Percentiles rank a stretch among this genome's conserved stretches.
Evolutionary conservation across 129 eudicot genomes (phyloP).

Genomic region (Saposhnikovia divaricata): DNA sequence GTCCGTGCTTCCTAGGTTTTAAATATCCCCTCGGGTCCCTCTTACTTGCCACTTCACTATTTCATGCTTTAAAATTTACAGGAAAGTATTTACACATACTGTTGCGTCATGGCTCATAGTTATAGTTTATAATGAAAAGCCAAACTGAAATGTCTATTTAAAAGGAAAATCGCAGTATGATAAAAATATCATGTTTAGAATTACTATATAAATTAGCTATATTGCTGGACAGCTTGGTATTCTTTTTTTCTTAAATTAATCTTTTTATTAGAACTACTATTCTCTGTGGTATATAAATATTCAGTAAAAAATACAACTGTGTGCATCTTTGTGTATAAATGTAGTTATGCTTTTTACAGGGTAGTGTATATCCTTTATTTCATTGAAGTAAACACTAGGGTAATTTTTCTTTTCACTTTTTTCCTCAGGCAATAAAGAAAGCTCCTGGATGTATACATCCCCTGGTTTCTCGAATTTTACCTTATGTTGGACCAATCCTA

Average conservation of each 20-base stretch:
- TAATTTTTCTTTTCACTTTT: neutral
- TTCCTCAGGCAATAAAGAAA: constrained; percentile 66
- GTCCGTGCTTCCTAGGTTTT: too few species aligned
- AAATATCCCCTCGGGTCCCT: neutral
- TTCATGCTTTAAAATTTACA: neutral
- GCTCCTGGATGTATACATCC: constrained; percentile 93
- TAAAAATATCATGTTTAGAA: neutral
- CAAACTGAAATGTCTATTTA: neutral
- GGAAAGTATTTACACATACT: neutral
- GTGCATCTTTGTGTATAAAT: neutral
- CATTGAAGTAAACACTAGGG: neutral
- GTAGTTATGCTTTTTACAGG: neutral
- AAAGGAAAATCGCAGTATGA: neutral
- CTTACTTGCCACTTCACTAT: neutral
- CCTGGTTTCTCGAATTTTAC: constrained; percentile 74
- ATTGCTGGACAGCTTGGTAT: neutral
- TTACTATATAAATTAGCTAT: neutral
- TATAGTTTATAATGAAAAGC: neutral
- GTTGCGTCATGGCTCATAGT: neutral
- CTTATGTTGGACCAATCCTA: constrained; percentile 74
- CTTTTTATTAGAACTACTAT: neutral
- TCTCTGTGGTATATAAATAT: neutral
- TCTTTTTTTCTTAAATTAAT: neutral
- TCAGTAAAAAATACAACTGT: neutral
- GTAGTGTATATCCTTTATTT: neutral